phyloP scores from a whole-genome alignment of 495 filamentous ascomycete genomes.

The Penicillium coffeae region DNA sequence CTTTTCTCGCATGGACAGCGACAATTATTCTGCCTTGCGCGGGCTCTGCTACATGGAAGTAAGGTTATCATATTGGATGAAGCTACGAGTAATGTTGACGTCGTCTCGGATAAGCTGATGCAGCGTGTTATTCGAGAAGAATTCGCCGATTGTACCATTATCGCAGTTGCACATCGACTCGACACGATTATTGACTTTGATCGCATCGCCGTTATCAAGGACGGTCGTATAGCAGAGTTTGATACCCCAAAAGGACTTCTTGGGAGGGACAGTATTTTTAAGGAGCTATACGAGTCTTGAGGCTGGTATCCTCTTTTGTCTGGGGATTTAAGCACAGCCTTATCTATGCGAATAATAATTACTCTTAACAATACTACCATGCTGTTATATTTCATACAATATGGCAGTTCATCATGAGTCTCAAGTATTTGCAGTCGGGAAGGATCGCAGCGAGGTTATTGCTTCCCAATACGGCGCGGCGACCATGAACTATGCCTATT shows the following conservation, averaged over 20 bases:
- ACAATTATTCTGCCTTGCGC: conserved; percentile 32
- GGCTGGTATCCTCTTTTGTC: no score
- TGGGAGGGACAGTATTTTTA: background rate
- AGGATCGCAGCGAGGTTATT: no score
- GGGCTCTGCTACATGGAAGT: conserved; percentile 18
- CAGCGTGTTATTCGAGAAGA: conserved; percentile 1
- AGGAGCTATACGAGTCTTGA: conserved; percentile 7
- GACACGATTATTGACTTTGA: conserved; percentile 7
- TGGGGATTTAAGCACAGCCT: no score
- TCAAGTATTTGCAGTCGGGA: no score
- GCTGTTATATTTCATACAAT: no score
- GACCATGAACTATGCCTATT: no score
- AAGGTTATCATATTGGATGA: conserved; percentile 12
- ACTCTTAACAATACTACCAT: no score
- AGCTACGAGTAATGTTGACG: conserved; percentile 5
- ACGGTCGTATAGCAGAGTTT: conserved; percentile 1
- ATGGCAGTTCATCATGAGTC: no score
- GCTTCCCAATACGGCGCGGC: no score
- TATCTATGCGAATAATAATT: no score
- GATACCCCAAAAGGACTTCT: conserved; percentile 3
- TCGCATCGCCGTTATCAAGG: conserved; percentile 1
- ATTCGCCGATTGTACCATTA: conserved; percentile 3
- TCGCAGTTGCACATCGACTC: conserved; percentile 7
- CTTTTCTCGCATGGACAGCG: conserved; percentile 38
- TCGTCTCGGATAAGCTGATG: conserved; percentile 5